Evolutionary conservation across 2,329 filamentous ascomycete genomes (phyloP).

Genomic region (Blastomyces emzantsi): DNA sequence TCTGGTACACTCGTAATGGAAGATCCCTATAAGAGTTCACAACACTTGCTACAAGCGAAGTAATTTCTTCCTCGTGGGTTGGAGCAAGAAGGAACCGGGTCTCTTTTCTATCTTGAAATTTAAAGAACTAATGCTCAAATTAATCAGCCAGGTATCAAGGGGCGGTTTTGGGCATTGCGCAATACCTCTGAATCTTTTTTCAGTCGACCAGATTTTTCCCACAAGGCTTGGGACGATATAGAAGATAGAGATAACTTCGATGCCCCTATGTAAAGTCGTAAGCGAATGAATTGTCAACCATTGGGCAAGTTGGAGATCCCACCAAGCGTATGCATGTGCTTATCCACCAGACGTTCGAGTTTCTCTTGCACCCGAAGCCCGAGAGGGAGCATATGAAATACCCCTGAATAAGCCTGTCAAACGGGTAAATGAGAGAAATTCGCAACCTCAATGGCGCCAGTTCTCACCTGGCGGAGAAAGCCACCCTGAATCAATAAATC

Average conservation of each 20-base stretch:
- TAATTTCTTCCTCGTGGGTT: conserved; percentile 97
- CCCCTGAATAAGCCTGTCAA: conserved; percentile 65
- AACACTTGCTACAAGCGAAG: conserved; percentile 61
- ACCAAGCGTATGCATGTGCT: conserved; percentile 74
- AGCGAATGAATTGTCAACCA: conserved; percentile 13
- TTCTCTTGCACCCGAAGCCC: conserved; percentile 84
- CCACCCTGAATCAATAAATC: conserved; percentile 60
- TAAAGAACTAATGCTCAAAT: conserved; percentile 55
- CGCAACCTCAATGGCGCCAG: not conserved
- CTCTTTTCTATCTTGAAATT: conserved; percentile 68
- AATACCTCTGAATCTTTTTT: conserved; percentile 63
- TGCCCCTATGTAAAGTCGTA: conserved; percentile 47
- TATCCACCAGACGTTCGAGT: conserved; percentile 74
- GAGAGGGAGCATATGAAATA: conserved; percentile 86
- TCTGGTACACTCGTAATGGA: conserved; percentile 83
- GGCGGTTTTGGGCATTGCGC: not conserved
- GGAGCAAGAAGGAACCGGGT: conserved; percentile 69
- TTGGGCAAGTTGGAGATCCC: conserved; percentile 11
- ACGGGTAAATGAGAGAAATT: conserved; percentile 4
- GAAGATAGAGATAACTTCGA: conserved; percentile 76
- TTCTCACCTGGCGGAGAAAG: conserved; percentile 59
- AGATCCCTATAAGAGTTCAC: conserved; percentile 77
- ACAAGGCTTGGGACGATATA: conserved; percentile 74
- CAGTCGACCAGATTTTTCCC: conserved; percentile 76
- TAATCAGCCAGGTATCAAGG: not conserved